These are phyloP conservation scores for Sistotremastrum niveocremeum DNA, from an alignment of 768 basidiomycete genomes.

Conservation along the genomic window DNA sequence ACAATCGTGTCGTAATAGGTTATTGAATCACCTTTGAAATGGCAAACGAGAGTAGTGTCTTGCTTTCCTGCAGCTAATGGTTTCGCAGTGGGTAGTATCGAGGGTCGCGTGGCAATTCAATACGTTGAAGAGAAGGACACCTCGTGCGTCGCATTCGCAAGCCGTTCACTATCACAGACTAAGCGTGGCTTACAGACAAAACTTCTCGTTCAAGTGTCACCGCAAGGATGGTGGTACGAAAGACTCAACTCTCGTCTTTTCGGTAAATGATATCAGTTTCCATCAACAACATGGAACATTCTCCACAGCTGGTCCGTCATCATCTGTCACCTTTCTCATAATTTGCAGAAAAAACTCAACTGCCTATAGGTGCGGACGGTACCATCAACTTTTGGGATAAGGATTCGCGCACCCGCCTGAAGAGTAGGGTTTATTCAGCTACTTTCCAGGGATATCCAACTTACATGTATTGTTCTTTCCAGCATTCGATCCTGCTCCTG, in stretches of 20 bases:
- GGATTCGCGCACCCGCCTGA: constrained; percentile 81
- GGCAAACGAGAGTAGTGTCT: constrained; percentile 80
- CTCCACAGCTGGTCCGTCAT: constrained; percentile 52
- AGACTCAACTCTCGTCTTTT: constrained; percentile 58
- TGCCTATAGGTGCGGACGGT: constrained; percentile 54
- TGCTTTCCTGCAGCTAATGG: constrained; percentile 71
- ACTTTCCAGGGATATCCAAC: constrained; percentile 3
- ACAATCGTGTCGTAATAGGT: constrained; percentile 30
- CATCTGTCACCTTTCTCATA: constrained; percentile 10
- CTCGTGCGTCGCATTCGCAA: constrained; percentile 27
- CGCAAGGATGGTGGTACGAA: constrained; percentile 45
- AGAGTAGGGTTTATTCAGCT: constrained; percentile 37
- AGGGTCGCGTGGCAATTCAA: constrained; percentile 94
- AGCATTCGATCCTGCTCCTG: constrained; percentile 65
- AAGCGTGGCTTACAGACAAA: constrained; percentile 30
- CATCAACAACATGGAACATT: constrained; percentile 79
- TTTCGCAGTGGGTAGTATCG: constrained; percentile 76
- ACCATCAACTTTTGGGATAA: constrained; percentile 94
- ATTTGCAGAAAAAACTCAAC: constrained; percentile 8
- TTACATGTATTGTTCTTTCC: constrained; percentile 2
- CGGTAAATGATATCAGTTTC: constrained; percentile 80
- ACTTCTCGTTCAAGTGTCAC: constrained; percentile 85
- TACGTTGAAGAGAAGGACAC: constrained; percentile 75
- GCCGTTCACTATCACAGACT: neutral
- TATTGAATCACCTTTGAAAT: constrained; percentile 77